Evolutionary conservation across 1,284 basidiomycete genomes (phyloP), one percentile per base, ranked within the genome.

Genomic region (Sanghuangporus sanghuang): DNA sequence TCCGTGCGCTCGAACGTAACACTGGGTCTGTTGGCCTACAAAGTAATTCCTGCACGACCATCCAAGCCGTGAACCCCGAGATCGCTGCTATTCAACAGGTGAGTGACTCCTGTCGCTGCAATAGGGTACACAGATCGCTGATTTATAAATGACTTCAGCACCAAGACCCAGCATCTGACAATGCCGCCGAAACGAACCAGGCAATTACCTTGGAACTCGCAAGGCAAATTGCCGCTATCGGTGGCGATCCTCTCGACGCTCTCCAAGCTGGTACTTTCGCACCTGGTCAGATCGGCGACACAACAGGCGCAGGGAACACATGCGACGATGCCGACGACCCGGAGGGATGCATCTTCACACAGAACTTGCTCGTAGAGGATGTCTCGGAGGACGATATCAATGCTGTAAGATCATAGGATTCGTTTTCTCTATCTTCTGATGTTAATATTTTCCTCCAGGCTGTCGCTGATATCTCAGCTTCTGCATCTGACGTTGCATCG

Each of bases 1-100:
- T 78, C 77, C 80, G 85, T 59, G 85, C 87, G 6, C 73, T 90
- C 46, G 87, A 90, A 75, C 80, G 86, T 48, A 90, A 89, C 74
- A 83, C 85, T 21, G 83, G 79, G 7, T 64, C 71, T 35, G 84
- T 89, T 59, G 87, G 87, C 23, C 72, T 74, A 5, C 75, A 75
- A 21, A 80, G 79, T 59, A 79, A 73, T 14, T 67, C 76, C 11
- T 89, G 86, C 76, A 85, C 81, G 0, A 76, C 78, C 62, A 74
- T 84, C 72, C 79, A 78, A 36, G 83, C 86, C 16, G 76, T 77
- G 57, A 89, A 89, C 75, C 81, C 85, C 27, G 86, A 89, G 73
- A 83, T 90, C 68, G 85, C 85, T 38, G 87, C 85, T 38, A 78
- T 89, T 64, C 74, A 79, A 46, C 87, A 89, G 72, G 86, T 88